Percentiles rank a stretch among this genome's conserved stretches.
Evolutionary conservation across 1,139 yeast species (phyloP).

Genomic region (Saccharomyces pastorianus): DNA sequence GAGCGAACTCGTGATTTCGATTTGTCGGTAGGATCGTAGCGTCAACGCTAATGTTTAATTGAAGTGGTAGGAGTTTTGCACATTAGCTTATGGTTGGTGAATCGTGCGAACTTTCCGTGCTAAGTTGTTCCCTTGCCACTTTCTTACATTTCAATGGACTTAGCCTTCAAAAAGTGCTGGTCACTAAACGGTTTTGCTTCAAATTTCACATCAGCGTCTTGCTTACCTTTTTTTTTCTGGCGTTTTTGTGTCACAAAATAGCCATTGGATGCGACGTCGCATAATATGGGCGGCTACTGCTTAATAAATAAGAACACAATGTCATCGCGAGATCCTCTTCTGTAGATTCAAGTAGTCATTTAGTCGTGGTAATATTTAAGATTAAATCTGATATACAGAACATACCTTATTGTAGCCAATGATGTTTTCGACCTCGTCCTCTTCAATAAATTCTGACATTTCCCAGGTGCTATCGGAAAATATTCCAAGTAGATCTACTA

Average conservation of each 20-base stretch:
- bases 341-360: not conserved
- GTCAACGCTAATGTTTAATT: too few relatives aligned
- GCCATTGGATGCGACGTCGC: not conserved
- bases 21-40: too few relatives aligned
- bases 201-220: not conserved
- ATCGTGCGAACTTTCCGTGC: too few relatives aligned
- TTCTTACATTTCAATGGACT: too few relatives aligned
- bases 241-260: not conserved
- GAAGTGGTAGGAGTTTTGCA: too few relatives aligned
- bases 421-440: not conserved
- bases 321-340: not conserved
- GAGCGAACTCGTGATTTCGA: too few relatives aligned
- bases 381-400: not conserved
- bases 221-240: not conserved
- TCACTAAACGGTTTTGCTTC: too few relatives aligned
- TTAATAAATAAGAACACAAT: not conserved
- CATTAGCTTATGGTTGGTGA: too few relatives aligned
- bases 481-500: not conserved
- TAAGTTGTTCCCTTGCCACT: too few relatives aligned
- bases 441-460: not conserved
- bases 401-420: not conserved
- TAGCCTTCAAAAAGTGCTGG: too few relatives aligned
- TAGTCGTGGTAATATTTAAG: not conserved
- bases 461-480: not conserved
- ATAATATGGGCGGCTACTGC: not conserved